Conservation (phyloP, 345 rosid species). For the Hibiscus syriacus region DNA sequence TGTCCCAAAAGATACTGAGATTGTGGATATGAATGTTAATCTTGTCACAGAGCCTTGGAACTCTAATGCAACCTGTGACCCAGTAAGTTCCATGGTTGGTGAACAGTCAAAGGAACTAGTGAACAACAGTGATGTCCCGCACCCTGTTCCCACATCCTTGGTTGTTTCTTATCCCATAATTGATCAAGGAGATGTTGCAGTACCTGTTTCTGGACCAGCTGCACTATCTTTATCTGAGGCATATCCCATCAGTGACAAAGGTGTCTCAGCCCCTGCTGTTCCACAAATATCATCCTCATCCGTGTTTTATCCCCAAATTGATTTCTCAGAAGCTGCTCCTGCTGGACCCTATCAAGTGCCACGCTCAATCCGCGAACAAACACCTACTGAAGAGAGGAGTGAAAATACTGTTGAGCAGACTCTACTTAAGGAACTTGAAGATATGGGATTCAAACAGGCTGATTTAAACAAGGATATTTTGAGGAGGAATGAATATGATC, state of each 20-base stretch:
- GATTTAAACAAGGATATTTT: slow-evolving; percentile 84
- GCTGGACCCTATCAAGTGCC: slow-evolving; percentile 10
- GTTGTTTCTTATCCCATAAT: slow-evolving; percentile 8
- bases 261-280: slow-evolving; percentile 13
- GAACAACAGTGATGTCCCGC: slow-evolving; percentile 12
- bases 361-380: neutral
- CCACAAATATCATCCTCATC: slow-evolving; percentile 20
- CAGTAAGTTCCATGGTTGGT: slow-evolving; percentile 15
- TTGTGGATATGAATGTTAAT: slow-evolving; percentile 29
- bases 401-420: slow-evolving; percentile 26
- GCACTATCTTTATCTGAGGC: neutral
- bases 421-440: slow-evolving; percentile 82
- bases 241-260: slow-evolving; percentile 5
- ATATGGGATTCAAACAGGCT: slow-evolving; percentile 91
- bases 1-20: slow-evolving; percentile 17
- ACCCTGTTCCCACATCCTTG: slow-evolving; percentile 19
- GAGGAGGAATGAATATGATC: slow-evolving; percentile 62
- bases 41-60: slow-evolving; percentile 21
- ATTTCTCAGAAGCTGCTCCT: slow-evolving; percentile 26
- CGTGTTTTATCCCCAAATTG: slow-evolving; percentile 38
- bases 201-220: slow-evolving; percentile 14
- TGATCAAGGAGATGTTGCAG: slow-evolving; percentile 17
- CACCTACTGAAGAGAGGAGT: slow-evolving; percentile 4
- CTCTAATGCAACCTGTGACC: slow-evolving; percentile 7
- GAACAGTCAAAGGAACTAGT: slow-evolving; percentile 34